Percentiles rank a stretch among this genome's conserved stretches.
phyloP scores from a whole-genome alignment of 2,329 filamentous ascomycete genomes.

The Pezicula radicicola region DNA sequence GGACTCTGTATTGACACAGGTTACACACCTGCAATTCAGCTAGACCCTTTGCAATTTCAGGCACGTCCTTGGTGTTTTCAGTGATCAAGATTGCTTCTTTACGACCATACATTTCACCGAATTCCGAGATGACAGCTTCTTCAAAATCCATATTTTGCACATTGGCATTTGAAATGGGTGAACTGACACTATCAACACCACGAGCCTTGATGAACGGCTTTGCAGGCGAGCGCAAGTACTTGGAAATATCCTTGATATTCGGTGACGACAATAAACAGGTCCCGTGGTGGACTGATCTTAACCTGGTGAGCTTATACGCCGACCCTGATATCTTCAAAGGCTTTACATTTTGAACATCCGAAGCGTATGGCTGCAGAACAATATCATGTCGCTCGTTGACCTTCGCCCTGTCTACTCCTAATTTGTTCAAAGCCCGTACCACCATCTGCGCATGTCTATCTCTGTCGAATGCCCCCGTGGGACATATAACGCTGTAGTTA shows the following conservation, averaged over 20 bases:
- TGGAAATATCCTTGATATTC: constrained; percentile 66
- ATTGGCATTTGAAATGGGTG: constrained; percentile 76
- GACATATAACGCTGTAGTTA: constrained; percentile 91
- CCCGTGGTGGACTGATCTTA: constrained; percentile 84
- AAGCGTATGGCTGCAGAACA: constrained; percentile 57
- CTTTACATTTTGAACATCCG: constrained; percentile 12
- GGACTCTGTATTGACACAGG: not conserved
- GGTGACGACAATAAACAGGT: constrained; percentile 81
- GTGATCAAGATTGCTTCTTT: constrained; percentile 30
- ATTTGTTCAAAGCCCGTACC: constrained; percentile 68
- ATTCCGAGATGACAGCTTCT: constrained; percentile 60
- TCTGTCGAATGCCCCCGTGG: constrained; percentile 72
- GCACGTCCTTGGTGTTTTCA: constrained; percentile 40
- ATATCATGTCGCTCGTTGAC: constrained; percentile 96
- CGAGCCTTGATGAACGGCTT: constrained; percentile 73
- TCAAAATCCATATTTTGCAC: constrained; percentile 47
- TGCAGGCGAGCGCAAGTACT: constrained; percentile 74
- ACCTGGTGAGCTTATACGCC: constrained; percentile 86
- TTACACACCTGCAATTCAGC: constrained; percentile 55
- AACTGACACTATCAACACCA: constrained; percentile 89
- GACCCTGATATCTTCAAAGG: constrained; percentile 86
- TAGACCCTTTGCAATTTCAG: constrained; percentile 59
- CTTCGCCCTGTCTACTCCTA: constrained; percentile 57
- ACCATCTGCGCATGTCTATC: constrained; percentile 92
- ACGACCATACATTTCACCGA: constrained; percentile 61